Evolutionary conservation across 2,329 filamentous ascomycete species (phyloP).

Genomic region (Hypocrella siamensis): DNA sequence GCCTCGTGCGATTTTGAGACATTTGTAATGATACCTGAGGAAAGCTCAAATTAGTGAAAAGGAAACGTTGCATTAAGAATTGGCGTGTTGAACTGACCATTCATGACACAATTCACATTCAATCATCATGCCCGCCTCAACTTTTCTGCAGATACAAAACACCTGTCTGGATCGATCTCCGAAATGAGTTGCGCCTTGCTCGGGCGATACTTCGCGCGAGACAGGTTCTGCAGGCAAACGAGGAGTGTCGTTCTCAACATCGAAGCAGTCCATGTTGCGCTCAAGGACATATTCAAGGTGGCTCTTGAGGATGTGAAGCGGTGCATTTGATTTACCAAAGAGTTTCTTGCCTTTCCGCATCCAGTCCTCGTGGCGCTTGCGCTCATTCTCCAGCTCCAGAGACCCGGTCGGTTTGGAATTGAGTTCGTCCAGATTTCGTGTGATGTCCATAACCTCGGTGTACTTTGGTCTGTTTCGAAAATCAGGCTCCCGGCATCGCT

Average conservation of each 20-base stretch:
- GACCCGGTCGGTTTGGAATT: slow-evolving; percentile 89
- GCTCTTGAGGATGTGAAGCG: slow-evolving; percentile 83
- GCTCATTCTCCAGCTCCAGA: slow-evolving; percentile 82
- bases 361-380: slow-evolving; percentile 95
- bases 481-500: slow-evolving; percentile 60
- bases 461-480: slow-evolving; percentile 73
- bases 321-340: slow-evolving; percentile 95
- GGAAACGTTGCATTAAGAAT: slow-evolving; percentile 1
- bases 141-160: slow-evolving; percentile 88
- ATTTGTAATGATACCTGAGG: slow-evolving; percentile 87
- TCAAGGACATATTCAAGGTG: slow-evolving; percentile 90
- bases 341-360: slow-evolving; percentile 97
- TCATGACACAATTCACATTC: slow-evolving; percentile 97
- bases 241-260: slow-evolving; percentile 69
- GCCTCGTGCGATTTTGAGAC: slow-evolving; percentile 88
- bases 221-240: slow-evolving; percentile 82
- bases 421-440: slow-evolving; percentile 72
- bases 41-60: background rate
- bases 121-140: slow-evolving; percentile 98
- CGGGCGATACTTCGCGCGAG: slow-evolving; percentile 59
- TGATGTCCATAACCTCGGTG: slow-evolving; percentile 75
- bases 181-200: slow-evolving; percentile 36
- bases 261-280: slow-evolving; percentile 82
- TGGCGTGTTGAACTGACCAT: slow-evolving; percentile 50
- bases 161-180: slow-evolving; percentile 59